Percentiles rank a stretch among this genome's conserved stretches.
phyloP scores from a whole-genome alignment of 139 green algal genomes.

The Chlorella sp. region DNA sequence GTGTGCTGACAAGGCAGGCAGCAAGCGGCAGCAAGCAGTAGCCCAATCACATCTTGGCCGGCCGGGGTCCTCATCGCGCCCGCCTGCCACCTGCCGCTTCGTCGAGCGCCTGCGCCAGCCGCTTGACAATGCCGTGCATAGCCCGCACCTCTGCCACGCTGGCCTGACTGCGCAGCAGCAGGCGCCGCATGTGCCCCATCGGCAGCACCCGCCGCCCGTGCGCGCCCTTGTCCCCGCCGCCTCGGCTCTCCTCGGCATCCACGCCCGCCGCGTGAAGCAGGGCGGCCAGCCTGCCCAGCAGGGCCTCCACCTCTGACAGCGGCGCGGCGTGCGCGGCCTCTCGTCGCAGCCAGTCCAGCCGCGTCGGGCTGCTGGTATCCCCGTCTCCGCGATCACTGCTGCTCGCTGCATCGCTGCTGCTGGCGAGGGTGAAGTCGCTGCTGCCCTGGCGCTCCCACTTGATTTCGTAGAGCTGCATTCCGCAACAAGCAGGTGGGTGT shows the following conservation, averaged over 20 bases:
- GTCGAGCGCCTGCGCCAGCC: conserved; percentile 10
- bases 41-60: no score
- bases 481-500: no score
- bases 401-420: not conserved
- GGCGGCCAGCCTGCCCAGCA: conserved; percentile 6
- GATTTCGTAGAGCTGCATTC: no score
- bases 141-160: conserved; percentile 30
- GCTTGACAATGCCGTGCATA: conserved; percentile 30
- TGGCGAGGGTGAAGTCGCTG: not conserved
- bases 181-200: conserved; percentile 25
- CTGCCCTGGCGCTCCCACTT: not conserved
- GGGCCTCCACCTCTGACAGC: conserved; percentile 28
- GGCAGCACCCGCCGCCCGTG: conserved; percentile 24
- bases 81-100: no score
- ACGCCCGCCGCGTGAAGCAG: conserved; percentile 32
- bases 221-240: conserved; percentile 31
- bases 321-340: conserved; percentile 9
- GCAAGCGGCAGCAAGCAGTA: no score
- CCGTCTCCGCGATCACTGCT: conserved; percentile 11
- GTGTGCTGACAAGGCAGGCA: no score
- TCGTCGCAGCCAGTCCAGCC: conserved; percentile 6
- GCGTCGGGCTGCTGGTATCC: not conserved
- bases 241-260: conserved; percentile 25
- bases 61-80: no score
- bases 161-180: conserved; percentile 31